A percentile compares a stretch with the other conserved stretches of the same genome.
phyloP scores from a whole-genome alignment of 192 early-diverging fungal species.

The Backusella luteola region DNA sequence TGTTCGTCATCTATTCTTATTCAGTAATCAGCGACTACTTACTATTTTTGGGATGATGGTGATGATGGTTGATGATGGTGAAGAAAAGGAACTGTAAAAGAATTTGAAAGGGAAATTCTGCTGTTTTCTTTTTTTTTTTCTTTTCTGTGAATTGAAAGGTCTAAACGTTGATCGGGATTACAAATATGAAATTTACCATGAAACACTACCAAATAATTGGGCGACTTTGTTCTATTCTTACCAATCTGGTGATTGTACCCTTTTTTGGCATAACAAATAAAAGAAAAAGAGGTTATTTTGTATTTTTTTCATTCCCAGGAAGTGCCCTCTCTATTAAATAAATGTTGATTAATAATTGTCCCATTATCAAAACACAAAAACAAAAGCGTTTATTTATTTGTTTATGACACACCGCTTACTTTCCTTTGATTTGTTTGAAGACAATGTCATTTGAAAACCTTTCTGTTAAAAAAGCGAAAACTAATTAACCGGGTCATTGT shows the following conservation, averaged over 20 bases:
- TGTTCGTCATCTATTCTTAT: not conserved
- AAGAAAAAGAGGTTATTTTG: not conserved
- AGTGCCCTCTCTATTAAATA: not conserved
- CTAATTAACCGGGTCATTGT: not conserved
- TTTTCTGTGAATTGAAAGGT: not conserved
- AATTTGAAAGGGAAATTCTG: not conserved
- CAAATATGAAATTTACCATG: not conserved
- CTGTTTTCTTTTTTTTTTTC: not conserved
- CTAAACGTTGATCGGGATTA: not conserved
- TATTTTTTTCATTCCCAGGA: not conserved
- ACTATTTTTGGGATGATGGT: not conserved
- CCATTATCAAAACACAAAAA: not conserved
- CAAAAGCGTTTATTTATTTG: not conserved
- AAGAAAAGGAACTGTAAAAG: not conserved
- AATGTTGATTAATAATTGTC: not conserved
- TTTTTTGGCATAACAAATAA: not conserved
- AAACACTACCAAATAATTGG: not conserved
- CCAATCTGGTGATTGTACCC: not conserved
- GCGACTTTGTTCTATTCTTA: not conserved
- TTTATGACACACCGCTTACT: not conserved
- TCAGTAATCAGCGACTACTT: not conserved
- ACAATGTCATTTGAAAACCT: not conserved
- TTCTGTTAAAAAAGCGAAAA: not conserved
- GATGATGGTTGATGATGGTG: not conserved
- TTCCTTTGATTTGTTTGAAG: not conserved